These are phyloP conservation scores for Ceratocystis smalleyi DNA, from an alignment of 2,329 filamentous ascomycete species.

Conservation along the genomic window DNA sequence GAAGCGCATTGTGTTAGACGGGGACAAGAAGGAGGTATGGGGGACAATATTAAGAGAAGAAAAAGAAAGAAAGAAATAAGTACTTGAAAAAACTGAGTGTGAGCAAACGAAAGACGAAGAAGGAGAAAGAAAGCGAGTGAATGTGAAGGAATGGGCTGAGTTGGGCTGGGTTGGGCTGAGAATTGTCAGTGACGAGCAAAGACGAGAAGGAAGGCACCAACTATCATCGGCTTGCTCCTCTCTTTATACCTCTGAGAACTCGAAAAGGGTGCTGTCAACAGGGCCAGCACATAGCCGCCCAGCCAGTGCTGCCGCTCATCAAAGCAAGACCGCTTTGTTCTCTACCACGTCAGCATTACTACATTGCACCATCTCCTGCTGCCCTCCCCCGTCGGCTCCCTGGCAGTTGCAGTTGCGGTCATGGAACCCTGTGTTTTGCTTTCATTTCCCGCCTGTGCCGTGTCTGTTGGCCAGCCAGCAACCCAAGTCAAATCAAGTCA, in stretches of 20 bases:
- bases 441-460: conserved; percentile 8
- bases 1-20: conserved; percentile 15
- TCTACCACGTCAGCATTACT: neutral
- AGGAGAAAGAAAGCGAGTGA: conserved; percentile 5
- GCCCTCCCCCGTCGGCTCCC: neutral
- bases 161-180: neutral
- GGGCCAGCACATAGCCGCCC: neutral
- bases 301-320: neutral
- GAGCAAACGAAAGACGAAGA: neutral
- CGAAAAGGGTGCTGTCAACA: neutral
- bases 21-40: neutral
- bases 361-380: neutral
- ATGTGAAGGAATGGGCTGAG: conserved; percentile 6
- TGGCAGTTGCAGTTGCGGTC: neutral
- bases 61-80: neutral
- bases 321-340: neutral
- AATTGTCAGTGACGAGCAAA: neutral
- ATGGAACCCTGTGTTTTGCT: conserved; percentile 5
- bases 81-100: neutral
- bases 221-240: neutral
- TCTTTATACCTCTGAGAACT: neutral
- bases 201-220: neutral
- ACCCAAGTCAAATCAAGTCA: too few species aligned
- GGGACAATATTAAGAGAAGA: too few species aligned
- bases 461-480: neutral